phyloP scores from a whole-genome alignment of 371 early-diverging fungal genomes.

The Zychaea mexicana region DNA sequence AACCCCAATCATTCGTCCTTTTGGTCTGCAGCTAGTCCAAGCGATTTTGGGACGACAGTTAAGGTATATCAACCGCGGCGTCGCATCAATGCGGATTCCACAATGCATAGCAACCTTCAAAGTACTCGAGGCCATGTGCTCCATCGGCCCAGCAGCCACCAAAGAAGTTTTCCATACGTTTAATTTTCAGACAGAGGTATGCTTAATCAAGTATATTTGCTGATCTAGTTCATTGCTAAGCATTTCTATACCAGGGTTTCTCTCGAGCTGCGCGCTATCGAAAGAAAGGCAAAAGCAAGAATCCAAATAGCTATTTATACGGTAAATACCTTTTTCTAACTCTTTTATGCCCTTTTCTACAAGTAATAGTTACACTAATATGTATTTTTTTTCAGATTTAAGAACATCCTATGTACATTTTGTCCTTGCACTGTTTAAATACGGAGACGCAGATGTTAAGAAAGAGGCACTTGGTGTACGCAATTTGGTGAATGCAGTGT shows the following conservation, averaged over 20 bases:
- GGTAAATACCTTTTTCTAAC: conserved; percentile 21
- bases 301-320: conserved; percentile 43
- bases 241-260: conserved; percentile 32
- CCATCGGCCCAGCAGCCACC: conserved; percentile 39
- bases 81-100: conserved; percentile 67
- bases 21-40: conserved; percentile 41
- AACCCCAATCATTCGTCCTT: conserved; percentile 50
- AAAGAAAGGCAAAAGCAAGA: conserved; percentile 39
- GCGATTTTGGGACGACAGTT: conserved; percentile 43
- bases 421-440: conserved; percentile 74
- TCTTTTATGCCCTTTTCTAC: not conserved
- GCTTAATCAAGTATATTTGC: not conserved
- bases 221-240: not conserved
- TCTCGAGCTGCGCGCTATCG: conserved; percentile 44
- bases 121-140: conserved; percentile 38
- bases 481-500: conserved; percentile 64
- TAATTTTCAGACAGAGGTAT: conserved; percentile 52
- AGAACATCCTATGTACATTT: conserved; percentile 76
- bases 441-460: conserved; percentile 71
- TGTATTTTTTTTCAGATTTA: conserved; percentile 25
- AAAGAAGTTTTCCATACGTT: conserved; percentile 43
- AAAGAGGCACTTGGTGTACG: conserved; percentile 70
- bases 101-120: conserved; percentile 43
- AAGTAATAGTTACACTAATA: too few species aligned
- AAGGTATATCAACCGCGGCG: conserved; percentile 88